Conservation (phyloP, 495 filamentous ascomycete genomes). For the Baudoinia panamericana region DNA sequence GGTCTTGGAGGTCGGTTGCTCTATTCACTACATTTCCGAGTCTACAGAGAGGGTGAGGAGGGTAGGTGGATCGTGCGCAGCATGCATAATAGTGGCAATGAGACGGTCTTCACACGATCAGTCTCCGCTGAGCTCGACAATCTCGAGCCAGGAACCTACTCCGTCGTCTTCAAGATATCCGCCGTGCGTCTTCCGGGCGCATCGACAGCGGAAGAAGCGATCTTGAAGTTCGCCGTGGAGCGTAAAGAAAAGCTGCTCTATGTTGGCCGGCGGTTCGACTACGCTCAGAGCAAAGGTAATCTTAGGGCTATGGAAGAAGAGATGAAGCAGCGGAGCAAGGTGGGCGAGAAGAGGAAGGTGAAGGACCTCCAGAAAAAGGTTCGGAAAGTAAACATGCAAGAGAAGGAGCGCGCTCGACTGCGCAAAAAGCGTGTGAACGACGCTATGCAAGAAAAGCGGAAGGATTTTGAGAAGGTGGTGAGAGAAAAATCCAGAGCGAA, state of each 20-base stretch:
- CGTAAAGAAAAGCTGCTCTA: conserved; percentile 58
- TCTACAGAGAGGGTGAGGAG: conserved; percentile 63
- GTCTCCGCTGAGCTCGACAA: conserved; percentile 64
- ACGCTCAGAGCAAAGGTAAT: conserved; percentile 17
- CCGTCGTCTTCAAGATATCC: conserved; percentile 64
- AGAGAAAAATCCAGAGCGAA: neutral
- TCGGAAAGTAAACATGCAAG: conserved; percentile 20
- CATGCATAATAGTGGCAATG: conserved; percentile 50
- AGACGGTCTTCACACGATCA: conserved; percentile 38
- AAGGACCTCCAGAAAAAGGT: conserved; percentile 20
- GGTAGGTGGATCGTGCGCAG: conserved; percentile 71
- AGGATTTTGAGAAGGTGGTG: neutral
- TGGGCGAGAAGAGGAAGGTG: conserved; percentile 27
- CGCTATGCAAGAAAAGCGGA: conserved; percentile 9
- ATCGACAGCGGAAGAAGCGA: conserved; percentile 34
- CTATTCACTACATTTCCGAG: conserved; percentile 65
- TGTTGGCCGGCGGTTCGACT: conserved; percentile 15
- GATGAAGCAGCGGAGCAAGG: conserved; percentile 28
- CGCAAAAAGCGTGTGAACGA: conserved; percentile 15
- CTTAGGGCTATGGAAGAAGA: conserved; percentile 10
- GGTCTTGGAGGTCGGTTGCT: conserved; percentile 72
- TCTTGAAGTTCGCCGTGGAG: conserved; percentile 45
- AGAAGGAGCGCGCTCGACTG: conserved; percentile 21
- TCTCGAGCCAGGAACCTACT: conserved; percentile 70
- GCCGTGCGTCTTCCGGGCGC: conserved; percentile 33